These are phyloP conservation scores for Botryosphaeria dothidea DNA, from an alignment of 2,329 filamentous ascomycete genomes.

Conservation along the genomic window DNA sequence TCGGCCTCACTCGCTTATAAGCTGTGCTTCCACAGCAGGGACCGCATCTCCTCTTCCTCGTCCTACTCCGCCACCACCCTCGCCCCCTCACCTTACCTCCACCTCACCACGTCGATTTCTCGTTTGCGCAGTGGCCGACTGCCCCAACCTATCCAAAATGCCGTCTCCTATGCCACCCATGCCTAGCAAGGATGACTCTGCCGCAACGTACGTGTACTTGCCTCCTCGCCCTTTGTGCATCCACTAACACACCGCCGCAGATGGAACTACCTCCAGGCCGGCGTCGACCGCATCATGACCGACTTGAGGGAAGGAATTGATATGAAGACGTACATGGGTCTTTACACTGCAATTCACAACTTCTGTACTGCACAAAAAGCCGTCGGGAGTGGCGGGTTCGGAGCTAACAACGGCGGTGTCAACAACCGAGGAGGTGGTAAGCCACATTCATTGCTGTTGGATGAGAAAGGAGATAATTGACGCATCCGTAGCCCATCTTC, in stretches of 20 bases:
- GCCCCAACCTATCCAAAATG: slow-evolving; percentile 6
- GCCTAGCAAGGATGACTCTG: slow-evolving; percentile 59
- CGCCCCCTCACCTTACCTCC: background rate
- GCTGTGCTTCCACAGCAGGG: background rate
- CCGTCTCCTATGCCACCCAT: slow-evolving; percentile 41
- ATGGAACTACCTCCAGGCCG: slow-evolving; percentile 86
- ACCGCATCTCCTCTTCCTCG: background rate
- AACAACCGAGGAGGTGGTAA: slow-evolving; percentile 70
- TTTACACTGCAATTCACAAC: slow-evolving; percentile 97
- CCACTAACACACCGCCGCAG: slow-evolving; percentile 45
- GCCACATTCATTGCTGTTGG: background rate
- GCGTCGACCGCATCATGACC: slow-evolving; percentile 91
- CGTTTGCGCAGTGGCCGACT: background rate
- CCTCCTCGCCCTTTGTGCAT: background rate
- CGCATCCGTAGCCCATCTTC: slow-evolving; percentile 70
- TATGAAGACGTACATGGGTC: slow-evolving; percentile 95
- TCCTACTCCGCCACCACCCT: background rate
- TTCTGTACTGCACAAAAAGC: slow-evolving; percentile 99
- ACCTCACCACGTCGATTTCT: background rate
- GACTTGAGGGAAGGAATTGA: slow-evolving; percentile 91
- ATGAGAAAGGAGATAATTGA: background rate
- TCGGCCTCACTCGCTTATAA: background rate
- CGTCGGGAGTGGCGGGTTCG: slow-evolving; percentile 57
- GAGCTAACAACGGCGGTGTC: slow-evolving; percentile 31
- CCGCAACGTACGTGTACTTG: slow-evolving; percentile 57